Evolutionary conservation across 805 yeast species (phyloP).

Genomic region (Naumovozyma castellii): DNA sequence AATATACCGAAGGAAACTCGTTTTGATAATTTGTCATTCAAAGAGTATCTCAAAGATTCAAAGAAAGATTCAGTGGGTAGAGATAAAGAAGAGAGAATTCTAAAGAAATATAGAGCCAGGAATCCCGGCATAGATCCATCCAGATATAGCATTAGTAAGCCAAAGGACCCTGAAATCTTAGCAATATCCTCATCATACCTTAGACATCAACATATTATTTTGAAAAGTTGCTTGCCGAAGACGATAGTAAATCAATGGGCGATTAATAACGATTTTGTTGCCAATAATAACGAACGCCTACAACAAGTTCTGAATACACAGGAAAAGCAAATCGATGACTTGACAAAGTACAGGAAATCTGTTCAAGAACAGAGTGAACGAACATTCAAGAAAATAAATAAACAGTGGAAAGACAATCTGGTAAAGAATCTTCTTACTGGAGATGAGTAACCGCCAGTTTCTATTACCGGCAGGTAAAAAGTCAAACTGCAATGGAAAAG

Average conservation of each 20-base stretch:
- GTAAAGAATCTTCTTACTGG: constrained; percentile 13
- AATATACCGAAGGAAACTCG: background rate
- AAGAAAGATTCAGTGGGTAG: constrained; percentile 2
- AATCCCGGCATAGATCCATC: constrained; percentile 27
- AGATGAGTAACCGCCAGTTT: no score
- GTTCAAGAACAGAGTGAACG: constrained; percentile 39
- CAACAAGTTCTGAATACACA: constrained; percentile 31
- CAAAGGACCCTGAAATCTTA: constrained; percentile 13
- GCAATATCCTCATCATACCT: constrained; percentile 23
- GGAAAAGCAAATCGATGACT: constrained; percentile 34
- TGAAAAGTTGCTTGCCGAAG: constrained; percentile 30
- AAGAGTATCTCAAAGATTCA: constrained; percentile 1
- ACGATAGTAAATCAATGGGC: constrained; percentile 32
- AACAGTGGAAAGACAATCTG: constrained; percentile 44
- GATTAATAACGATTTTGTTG: constrained; percentile 29
- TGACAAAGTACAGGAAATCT: constrained; percentile 35
- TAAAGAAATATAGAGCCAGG: constrained; percentile 4
- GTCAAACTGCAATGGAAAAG: background rate
- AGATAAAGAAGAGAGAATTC: constrained; percentile 7
- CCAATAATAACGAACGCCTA: constrained; percentile 23
- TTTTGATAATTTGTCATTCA: background rate
- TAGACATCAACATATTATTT: constrained; percentile 30
- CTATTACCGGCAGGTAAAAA: no score
- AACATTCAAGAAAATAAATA: constrained; percentile 35
- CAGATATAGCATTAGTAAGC: constrained; percentile 17